Evolutionary conservation across 331 rosid species (phyloP).

Genomic region (Malus hybrid): DNA sequence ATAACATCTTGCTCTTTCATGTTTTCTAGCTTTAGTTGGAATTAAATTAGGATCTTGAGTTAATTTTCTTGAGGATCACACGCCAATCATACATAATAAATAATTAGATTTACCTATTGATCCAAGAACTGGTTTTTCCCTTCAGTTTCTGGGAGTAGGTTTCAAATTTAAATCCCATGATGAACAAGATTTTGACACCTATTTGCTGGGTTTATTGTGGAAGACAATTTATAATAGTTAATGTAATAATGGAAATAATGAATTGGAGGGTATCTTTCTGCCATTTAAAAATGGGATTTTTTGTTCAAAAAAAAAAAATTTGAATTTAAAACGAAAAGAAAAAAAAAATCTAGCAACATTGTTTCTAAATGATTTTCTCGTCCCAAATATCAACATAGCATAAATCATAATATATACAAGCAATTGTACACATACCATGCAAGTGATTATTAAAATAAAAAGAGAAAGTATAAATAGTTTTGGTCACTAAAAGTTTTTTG

Average conservation of each 20-base stretch:
- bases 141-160: background rate
- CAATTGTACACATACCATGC: no score
- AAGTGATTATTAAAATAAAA: no score
- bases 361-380: no score
- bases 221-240: background rate
- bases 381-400: no score
- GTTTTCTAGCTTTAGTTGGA: background rate
- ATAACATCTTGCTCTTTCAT: background rate
- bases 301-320: no score
- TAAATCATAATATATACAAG: no score
- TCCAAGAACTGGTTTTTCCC: background rate
- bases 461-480: no score
- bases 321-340: no score
- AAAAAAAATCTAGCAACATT: no score
- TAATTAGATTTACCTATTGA: background rate
- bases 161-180: background rate
- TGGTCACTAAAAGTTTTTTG: no score
- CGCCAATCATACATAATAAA: background rate
- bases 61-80: background rate
- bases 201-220: background rate
- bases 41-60: background rate
- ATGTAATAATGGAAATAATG: no score
- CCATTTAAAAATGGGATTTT: background rate
- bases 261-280: background rate
- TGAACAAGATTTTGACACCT: background rate